Conservation (phyloP, 75 land plant species). For the Selaginella moellendorffii region DNA sequence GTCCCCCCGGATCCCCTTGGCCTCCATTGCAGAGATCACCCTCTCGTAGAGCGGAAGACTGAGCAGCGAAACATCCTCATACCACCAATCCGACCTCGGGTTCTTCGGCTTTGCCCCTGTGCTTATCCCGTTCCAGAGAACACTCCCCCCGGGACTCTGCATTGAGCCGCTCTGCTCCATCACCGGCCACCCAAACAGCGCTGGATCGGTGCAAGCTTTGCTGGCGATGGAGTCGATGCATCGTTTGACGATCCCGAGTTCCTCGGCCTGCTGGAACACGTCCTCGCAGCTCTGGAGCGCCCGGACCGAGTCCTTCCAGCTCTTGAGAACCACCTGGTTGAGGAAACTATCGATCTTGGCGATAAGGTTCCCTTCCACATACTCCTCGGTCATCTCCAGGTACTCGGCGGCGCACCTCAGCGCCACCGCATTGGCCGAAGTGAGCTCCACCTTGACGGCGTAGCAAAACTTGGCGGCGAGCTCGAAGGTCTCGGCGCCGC, state of each 20-base stretch:
- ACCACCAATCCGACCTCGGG: conserved; percentile 14
- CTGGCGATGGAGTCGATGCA: conserved; percentile 27
- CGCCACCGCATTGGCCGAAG: conserved; percentile 14
- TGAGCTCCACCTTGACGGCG: conserved; percentile 22
- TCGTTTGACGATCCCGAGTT: conserved; percentile 36
- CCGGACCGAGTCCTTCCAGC: conserved; percentile 33
- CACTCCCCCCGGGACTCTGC: conserved; percentile 15
- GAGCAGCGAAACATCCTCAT: neutral
- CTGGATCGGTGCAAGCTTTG: conserved; percentile 22
- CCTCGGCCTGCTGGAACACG: conserved; percentile 18
- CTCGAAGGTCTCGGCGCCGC: conserved; percentile 19
- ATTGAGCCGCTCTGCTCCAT: neutral
- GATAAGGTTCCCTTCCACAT: conserved; percentile 19
- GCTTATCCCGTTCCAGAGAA: conserved; percentile 9
- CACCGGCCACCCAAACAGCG: conserved; percentile 15
- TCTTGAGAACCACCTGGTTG: conserved; percentile 21
- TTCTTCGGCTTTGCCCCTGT: conserved; percentile 8
- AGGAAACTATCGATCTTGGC: conserved; percentile 14
- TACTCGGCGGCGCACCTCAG: conserved; percentile 21
- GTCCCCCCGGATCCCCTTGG: conserved; percentile 9
- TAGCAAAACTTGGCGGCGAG: conserved; percentile 28
- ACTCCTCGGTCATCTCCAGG: conserved; percentile 24
- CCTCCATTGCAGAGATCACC: conserved; percentile 17
- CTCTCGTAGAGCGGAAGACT: conserved; percentile 16
- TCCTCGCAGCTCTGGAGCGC: conserved; percentile 22